phyloP scores from a whole-genome alignment of 2,329 filamentous ascomycete genomes.

The Fusarium napiforme region DNA sequence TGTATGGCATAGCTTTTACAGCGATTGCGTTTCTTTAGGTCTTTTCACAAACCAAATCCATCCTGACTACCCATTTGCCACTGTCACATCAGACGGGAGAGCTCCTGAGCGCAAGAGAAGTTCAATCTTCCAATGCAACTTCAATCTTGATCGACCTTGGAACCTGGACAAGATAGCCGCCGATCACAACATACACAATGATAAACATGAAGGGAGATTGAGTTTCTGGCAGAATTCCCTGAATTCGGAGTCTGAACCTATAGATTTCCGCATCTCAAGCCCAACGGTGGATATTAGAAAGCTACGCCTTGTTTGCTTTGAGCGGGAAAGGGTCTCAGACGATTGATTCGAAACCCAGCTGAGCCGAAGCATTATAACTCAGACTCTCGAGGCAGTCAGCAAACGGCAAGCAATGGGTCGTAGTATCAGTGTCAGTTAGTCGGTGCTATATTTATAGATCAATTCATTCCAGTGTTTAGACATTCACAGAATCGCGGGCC shows the following conservation, averaged over 20 bases:
- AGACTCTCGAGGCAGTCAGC: background rate
- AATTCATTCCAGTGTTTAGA: background rate
- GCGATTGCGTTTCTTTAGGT: background rate
- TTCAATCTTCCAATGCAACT: conserved; percentile 8
- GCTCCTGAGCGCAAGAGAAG: background rate
- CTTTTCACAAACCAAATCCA: background rate
- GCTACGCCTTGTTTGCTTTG: background rate
- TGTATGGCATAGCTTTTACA: background rate
- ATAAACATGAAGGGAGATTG: background rate
- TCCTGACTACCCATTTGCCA: background rate
- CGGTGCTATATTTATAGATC: background rate
- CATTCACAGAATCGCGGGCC: too few relatives aligned
- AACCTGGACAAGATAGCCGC: background rate
- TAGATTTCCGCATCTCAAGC: background rate
- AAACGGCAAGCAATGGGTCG: background rate
- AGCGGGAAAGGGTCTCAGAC: background rate
- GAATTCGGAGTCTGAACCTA: background rate
- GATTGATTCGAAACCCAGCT: too few relatives aligned
- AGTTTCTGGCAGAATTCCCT: too few relatives aligned
- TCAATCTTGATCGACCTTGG: background rate
- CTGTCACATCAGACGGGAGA: fast-evolving
- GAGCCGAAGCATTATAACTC: fast-evolving
- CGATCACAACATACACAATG: fast-evolving
- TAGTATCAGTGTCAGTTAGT: background rate
- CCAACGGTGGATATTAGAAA: background rate